Evolutionary conservation across 2,329 filamentous ascomycete genomes (phyloP), one percentile per base, ranked within the genome.

Genomic region (Whalleya microplaca): DNA sequence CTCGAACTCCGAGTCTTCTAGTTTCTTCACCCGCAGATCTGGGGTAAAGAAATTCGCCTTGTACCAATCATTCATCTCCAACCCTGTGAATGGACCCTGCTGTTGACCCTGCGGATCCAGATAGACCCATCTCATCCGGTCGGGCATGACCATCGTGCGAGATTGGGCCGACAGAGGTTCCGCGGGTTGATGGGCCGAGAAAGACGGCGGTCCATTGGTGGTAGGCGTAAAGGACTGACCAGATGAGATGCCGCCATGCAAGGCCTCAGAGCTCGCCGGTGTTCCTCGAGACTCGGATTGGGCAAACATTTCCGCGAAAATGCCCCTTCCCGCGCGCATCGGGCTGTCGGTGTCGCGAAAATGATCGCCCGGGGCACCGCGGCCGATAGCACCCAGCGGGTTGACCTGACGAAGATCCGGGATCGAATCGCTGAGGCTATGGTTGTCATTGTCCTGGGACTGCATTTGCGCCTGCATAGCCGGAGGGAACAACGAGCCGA

Each of bases 31-130:
- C 43, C 96, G 86, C 19, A 99, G 81, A 66, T 99, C 94, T 0
- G 94, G 88, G 0, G 92, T 96, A 75, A 99, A 99, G 77, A 98
- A 99, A 45, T 94, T 93, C 40, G 93, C 94, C 73, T 98, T 98
- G 77, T 98, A 99, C 95, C 95, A 99, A 68, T 99, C 96, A 66
- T 99, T 96, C 95, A 99, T 99, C 75, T 99, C 95, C 48, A 99
- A 78, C 1, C 95, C 95, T 41, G 92, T 97, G 76, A 95, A 99
- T 0, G 95, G 95, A 0, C 95, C 95, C 71, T 99, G 95, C 5
- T 92, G 88, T 60, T 91, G 89, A 20, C 92, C 92, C 71, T 96
- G 91, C 4, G 95, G 95, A 71, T 99, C 95, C 50, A 96, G 87
- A 71, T 99, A 99, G 18, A 97, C 94, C 95, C 95, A 99, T 67